These are phyloP conservation scores for Aspergillus aculeatus DNA, from an alignment of 2,329 filamentous ascomycete genomes.

Conservation along the genomic window DNA sequence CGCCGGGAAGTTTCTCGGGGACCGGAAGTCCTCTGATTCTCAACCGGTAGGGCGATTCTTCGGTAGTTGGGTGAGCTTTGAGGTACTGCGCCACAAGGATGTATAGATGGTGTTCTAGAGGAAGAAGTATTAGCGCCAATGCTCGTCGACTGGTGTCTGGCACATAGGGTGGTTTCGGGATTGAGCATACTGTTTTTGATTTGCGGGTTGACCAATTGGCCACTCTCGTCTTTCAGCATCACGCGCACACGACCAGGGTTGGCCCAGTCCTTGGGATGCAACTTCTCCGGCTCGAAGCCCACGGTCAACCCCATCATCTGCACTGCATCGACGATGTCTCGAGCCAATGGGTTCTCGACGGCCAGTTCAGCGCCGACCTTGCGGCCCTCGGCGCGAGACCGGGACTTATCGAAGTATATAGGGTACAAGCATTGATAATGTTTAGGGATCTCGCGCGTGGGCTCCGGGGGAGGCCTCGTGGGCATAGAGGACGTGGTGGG, in stretches of 20 bases:
- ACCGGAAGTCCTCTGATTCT: slow-evolving; percentile 72
- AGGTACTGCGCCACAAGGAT: slow-evolving; percentile 76
- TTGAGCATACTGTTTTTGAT: slow-evolving; percentile 61
- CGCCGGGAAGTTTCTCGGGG: slow-evolving; percentile 65
- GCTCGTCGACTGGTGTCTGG: not conserved
- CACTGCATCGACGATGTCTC: slow-evolving; percentile 86
- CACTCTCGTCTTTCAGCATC: slow-evolving; percentile 60
- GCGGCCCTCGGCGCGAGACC: slow-evolving; percentile 70
- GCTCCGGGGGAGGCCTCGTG: slow-evolving; percentile 40
- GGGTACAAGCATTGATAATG: slow-evolving; percentile 90
- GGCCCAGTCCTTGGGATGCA: slow-evolving; percentile 94
- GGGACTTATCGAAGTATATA: slow-evolving; percentile 81
- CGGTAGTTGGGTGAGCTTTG: slow-evolving; percentile 72
- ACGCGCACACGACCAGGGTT: slow-evolving; percentile 91
- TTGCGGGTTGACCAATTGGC: slow-evolving; percentile 48
- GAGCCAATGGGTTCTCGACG: slow-evolving; percentile 79
- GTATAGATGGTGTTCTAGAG: slow-evolving; percentile 77
- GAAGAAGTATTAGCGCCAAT: not conserved
- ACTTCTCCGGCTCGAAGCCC: slow-evolving; percentile 88
- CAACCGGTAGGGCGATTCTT: slow-evolving; percentile 67
- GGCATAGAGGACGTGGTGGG: slow-evolving; percentile 28
- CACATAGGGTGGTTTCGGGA: not conserved
- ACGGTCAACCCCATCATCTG: slow-evolving; percentile 59
- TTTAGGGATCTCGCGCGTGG: slow-evolving; percentile 60
- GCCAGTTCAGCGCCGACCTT: slow-evolving; percentile 72